Conservation (phyloP, 202 grass and related monocot species). For the Brachypodium distachyon region DNA sequence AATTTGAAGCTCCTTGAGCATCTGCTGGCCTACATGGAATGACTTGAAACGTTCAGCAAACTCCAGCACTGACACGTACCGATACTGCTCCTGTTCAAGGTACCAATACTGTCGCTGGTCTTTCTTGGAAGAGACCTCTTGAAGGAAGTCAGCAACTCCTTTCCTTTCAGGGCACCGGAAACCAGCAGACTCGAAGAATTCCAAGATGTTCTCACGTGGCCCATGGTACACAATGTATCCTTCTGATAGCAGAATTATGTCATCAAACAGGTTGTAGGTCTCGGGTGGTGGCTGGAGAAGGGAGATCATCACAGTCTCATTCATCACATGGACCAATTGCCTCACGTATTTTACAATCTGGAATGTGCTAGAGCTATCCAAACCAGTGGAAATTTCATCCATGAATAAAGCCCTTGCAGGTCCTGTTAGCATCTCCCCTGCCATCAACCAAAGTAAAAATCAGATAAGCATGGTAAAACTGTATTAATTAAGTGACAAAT, state of each 20-base stretch:
- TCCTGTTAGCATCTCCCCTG: slow-evolving; percentile 83
- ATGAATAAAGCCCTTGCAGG: slow-evolving; percentile 83
- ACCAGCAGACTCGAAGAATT: slow-evolving; percentile 62
- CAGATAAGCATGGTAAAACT: not conserved
- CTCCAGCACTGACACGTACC: slow-evolving; percentile 46
- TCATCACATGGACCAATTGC: slow-evolving; percentile 69
- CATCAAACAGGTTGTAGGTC: slow-evolving; percentile 91
- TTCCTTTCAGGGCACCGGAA: slow-evolving; percentile 75
- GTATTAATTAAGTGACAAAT: not conserved
- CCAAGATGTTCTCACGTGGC: slow-evolving; percentile 55
- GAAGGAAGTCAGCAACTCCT: slow-evolving; percentile 77
- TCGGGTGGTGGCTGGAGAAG: slow-evolving; percentile 88
- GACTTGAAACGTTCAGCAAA: slow-evolving; percentile 59
- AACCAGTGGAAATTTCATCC: slow-evolving; percentile 97
- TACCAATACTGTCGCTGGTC: slow-evolving; percentile 86
- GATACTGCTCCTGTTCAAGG: slow-evolving; percentile 36
- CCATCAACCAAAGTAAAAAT: not conserved
- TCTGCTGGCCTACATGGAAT: slow-evolving; percentile 39
- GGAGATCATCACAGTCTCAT: slow-evolving; percentile 79
- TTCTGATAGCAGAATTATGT: slow-evolving; percentile 76
- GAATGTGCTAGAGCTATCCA: slow-evolving; percentile 87
- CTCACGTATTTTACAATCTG: slow-evolving; percentile 73
- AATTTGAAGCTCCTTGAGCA: slow-evolving; percentile 36
- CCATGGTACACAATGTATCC: slow-evolving; percentile 81
- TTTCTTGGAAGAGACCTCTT: slow-evolving; percentile 87